Evolutionary conservation across 2,329 filamentous ascomycete genomes (phyloP), one percentile per base, ranked within the genome.

Genomic region (Hyphodiscus sp.): DNA sequence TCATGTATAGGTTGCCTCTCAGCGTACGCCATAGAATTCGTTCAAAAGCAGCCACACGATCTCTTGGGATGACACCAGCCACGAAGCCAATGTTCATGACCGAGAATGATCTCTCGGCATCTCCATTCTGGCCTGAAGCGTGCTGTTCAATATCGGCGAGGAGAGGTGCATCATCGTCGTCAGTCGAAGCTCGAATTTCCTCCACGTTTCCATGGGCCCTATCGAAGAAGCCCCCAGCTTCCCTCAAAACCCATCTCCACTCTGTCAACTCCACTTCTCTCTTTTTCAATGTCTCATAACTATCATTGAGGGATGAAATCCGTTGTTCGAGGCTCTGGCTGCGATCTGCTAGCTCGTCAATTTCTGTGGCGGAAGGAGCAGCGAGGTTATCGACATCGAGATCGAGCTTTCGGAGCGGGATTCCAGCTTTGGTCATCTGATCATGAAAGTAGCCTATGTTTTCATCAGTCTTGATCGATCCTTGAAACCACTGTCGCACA

Each of bases 51-150:
- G 86, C 91, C 56, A 99, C 92, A 49, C 92, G 85, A 68, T 97
- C 92, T 51, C 94, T 84, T 41, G 89, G 83, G 64, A 99, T 97
- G 64, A 97, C 94, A 72, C 94, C 94, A 51, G 94, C 89, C 50
- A 99, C 92, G 66, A 99, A 99, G 10, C 94, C 94, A 69, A 99
- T 99, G 74, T 97, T 96, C 89, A 97, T 95, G 58, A 91, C 90
- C 6, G 90, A 94, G 72, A 99, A 96, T 43, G 89, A 94, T 60
- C 87, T 83, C 67, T 94, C 89, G n/a, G 76, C 75, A 49, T 75
- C 73, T 54, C 79, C 78, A 54, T 68, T 67, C 16, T 81, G 81
- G 56, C 89, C 87, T 49, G 82, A 74, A 51, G 79, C 79, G 68
- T 91, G 85, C 69, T 96, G 89, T 71, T 99, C 94, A 50, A 97